A percentile compares a stretch with the other conserved stretches of the same genome.
These are phyloP conservation scores for Beauveria medogensis DNA, from an alignment of 2,329 filamentous ascomycete species.

Conservation along the genomic window DNA sequence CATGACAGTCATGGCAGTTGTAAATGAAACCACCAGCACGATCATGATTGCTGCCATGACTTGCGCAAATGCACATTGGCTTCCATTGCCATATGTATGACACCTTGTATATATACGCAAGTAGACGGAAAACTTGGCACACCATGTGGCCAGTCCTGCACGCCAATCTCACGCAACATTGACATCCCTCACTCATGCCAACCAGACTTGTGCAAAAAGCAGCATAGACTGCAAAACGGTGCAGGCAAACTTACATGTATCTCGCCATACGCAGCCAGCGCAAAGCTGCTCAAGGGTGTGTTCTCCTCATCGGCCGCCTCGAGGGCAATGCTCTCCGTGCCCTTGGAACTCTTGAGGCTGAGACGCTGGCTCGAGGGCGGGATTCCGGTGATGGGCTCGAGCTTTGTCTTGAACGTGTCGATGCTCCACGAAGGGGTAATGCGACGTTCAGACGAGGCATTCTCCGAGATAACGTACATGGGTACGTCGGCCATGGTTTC, in stretches of 20 bases:
- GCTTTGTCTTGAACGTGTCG: slow-evolving; percentile 70
- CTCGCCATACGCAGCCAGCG: slow-evolving; percentile 67
- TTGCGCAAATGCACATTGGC: background rate
- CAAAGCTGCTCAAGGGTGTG: slow-evolving; percentile 55
- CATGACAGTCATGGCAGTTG: background rate
- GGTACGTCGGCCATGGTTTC: slow-evolving; percentile 62
- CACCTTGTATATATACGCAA: background rate
- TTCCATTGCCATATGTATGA: background rate
- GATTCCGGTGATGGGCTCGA: slow-evolving; percentile 89
- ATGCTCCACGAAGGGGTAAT: slow-evolving; percentile 91
- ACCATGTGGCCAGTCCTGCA: background rate
- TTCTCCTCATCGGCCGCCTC: slow-evolving; percentile 66
- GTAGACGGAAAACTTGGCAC: background rate
- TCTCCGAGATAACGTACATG: slow-evolving; percentile 66
- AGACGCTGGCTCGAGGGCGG: slow-evolving; percentile 73
- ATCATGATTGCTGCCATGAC: background rate
- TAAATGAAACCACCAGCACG: no score
- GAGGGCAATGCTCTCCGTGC: slow-evolving; percentile 54
- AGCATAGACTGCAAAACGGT: background rate
- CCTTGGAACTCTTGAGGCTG: slow-evolving; percentile 54
- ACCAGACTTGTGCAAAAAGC: background rate
- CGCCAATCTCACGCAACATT: no score
- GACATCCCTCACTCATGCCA: background rate
- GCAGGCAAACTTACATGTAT: slow-evolving; percentile 57
- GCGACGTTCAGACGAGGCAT: slow-evolving; percentile 76